phyloP scores from a whole-genome alignment of 2,329 filamentous ascomycete genomes.

The Colletotrichum truncatum region DNA sequence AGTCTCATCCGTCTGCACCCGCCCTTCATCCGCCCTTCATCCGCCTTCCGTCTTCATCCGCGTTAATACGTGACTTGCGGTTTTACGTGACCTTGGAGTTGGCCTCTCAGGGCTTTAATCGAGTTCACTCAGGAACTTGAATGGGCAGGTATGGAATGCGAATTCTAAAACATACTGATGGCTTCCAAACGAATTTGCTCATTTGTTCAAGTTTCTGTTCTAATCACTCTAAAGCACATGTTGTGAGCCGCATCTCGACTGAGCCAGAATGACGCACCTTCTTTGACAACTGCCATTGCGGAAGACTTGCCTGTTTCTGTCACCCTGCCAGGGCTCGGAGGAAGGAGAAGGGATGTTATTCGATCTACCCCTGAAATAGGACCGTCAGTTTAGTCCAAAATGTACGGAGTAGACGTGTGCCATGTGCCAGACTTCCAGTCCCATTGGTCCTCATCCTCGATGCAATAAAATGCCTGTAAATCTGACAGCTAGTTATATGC shows the following conservation, averaged over 20 bases:
- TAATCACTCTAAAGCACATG: too few relatives aligned
- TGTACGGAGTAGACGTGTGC: too few relatives aligned
- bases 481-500: background rate
- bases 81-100: too few relatives aligned
- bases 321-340: background rate
- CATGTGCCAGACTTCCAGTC: background rate
- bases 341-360: too few relatives aligned
- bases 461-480: background rate
- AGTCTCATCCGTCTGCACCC: background rate
- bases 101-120: too few relatives aligned
- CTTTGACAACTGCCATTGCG: background rate
- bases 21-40: background rate
- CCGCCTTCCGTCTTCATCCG: background rate
- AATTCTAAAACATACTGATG: too few relatives aligned
- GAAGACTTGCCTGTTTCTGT: background rate
- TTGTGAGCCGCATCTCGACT: background rate
- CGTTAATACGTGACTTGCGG: background rate
- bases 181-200: too few relatives aligned
- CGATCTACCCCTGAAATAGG: background rate
- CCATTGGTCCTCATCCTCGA: background rate
- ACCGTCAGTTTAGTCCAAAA: too few relatives aligned
- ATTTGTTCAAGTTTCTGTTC: too few relatives aligned
- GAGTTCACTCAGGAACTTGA: too few relatives aligned
- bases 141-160: too few relatives aligned
- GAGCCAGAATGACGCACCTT: background rate